Conservation (phyloP, 2,329 filamentous ascomycete species). For the Penicillium crustosum region DNA sequence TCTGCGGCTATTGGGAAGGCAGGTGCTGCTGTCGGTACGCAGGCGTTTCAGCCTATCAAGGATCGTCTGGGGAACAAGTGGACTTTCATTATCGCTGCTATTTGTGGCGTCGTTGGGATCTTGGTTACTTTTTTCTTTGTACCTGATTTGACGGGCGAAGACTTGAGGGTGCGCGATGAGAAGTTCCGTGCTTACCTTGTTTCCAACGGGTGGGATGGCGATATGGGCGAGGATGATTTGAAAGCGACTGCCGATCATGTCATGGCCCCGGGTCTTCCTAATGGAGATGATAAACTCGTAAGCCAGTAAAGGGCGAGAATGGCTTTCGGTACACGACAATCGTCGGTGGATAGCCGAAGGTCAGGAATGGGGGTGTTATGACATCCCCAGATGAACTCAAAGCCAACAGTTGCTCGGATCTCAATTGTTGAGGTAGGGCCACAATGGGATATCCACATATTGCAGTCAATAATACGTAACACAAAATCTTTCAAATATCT, state of each 20-base stretch:
- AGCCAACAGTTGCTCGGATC: neutral
- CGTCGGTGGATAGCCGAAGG: neutral
- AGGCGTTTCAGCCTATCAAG: conserved; percentile 53
- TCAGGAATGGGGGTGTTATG: neutral
- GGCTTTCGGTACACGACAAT: neutral
- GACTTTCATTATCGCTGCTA: conserved; percentile 56
- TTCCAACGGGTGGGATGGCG: conserved; percentile 48
- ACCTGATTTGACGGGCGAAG: conserved; percentile 48
- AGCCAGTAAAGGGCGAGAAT: neutral
- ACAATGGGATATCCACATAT: neutral
- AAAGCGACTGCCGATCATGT: conserved; percentile 35
- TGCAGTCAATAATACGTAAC: neutral
- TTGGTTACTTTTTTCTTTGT: conserved; percentile 52
- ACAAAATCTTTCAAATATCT: neutral
- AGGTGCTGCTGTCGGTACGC: conserved; percentile 53
- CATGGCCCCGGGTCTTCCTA: conserved; percentile 7
- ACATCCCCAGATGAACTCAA: neutral
- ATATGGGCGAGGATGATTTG: conserved; percentile 47
- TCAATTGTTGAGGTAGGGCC: neutral
- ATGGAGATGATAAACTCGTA: neutral
- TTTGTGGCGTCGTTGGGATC: conserved; percentile 51
- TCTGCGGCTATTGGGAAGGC: conserved; percentile 54
- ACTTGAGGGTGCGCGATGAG: conserved; percentile 47
- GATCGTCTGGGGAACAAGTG: conserved; percentile 48
- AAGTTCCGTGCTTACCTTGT: conserved; percentile 48